phyloP scores from a whole-genome alignment of 2,329 filamentous ascomycete genomes.

The Aspergillus hiratsukae region DNA sequence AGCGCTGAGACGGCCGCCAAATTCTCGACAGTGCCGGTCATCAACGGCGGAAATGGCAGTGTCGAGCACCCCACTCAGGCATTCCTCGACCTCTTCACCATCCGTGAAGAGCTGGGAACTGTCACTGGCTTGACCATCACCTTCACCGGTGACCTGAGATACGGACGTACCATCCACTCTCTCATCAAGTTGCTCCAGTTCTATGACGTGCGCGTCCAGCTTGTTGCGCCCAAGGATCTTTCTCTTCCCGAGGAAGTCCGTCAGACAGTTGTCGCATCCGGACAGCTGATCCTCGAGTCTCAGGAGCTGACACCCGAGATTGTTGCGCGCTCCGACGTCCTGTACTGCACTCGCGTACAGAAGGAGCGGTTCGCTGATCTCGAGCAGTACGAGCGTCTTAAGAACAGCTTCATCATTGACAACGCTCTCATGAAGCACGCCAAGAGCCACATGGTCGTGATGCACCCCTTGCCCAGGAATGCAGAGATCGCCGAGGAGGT shows the following conservation, averaged over 20 bases:
- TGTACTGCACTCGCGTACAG: slow-evolving; percentile 96
- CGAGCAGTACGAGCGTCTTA: slow-evolving; percentile 78
- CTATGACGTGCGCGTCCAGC: slow-evolving; percentile 91
- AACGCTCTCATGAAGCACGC: slow-evolving; percentile 85
- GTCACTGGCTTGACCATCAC: slow-evolving; percentile 95
- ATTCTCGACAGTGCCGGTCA: slow-evolving; percentile 83
- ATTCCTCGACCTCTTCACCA: slow-evolving; percentile 96
- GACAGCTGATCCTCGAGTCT: slow-evolving; percentile 72
- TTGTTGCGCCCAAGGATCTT: slow-evolving; percentile 78
- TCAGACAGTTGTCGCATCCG: slow-evolving; percentile 65
- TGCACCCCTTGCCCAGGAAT: slow-evolving; percentile 94
- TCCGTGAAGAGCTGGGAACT: slow-evolving; percentile 93
- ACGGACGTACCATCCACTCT: slow-evolving; percentile 92
- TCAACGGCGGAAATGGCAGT: slow-evolving; percentile 95
- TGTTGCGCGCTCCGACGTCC: slow-evolving; percentile 77
- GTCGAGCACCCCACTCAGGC: slow-evolving; percentile 97
- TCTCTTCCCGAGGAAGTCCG: slow-evolving; percentile 71
- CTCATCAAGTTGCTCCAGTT: slow-evolving; percentile 89
- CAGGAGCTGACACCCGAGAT: slow-evolving; percentile 81
- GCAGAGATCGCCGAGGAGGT: slow-evolving; percentile 92
- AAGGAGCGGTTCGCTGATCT: slow-evolving; percentile 88
- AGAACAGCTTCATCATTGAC: slow-evolving; percentile 84
- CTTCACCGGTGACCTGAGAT: slow-evolving; percentile 87
- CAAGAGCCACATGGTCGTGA: slow-evolving; percentile 87
- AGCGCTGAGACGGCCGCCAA: slow-evolving; percentile 79